Evolutionary conservation across 257 asterid genomes (phyloP), one percentile per base, ranked within the genome.

Genomic region (Przewalskia tangutica): DNA sequence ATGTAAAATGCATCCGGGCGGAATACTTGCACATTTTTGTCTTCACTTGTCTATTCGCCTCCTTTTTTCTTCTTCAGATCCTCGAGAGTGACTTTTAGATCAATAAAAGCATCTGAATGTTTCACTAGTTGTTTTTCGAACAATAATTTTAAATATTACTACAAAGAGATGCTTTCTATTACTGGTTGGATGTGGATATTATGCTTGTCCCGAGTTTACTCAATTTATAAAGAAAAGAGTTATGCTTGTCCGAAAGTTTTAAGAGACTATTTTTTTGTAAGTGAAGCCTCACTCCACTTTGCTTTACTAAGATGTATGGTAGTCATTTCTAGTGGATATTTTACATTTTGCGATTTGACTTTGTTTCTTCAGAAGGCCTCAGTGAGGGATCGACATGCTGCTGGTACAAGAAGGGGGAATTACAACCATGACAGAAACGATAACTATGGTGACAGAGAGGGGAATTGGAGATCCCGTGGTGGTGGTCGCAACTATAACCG

Each of bases 401-500:
- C 97, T 66, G 89, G 96, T 84, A 78, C 82, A 82, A 90, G 97
- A 89, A 91, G 97, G 85, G 97, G 98, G 86, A 89, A 84, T 82
- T 91, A 89, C 84, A 90, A 88, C 89, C 88, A 91, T 84, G 97
- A 92, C 83, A 86, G 94, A 87, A 92, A 85, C 62, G 93, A 92
- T 50, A 75, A 50, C 75, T 86, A 59, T 84, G 90, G 86, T 75
- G 98, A 92, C 84, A 89, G 95, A 88, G 98, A 93, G 27, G 95
- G 93, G 51, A 90, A 86, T 87, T 95, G 98, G 97, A 90, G 89
- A 81, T 85, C 95, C 70, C 92, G 95, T 81, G 89, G 88, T 80
- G 88, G 92, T 46, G 82, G 81, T n/a, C 93, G 96, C 79, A 86
- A 81, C 84, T 88, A 93, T 85, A 87, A 82, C 84, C 95, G 97